Base-by-base conservation (phyloP, 139 green algal species). In the Picochlorum sp. region DNA sequence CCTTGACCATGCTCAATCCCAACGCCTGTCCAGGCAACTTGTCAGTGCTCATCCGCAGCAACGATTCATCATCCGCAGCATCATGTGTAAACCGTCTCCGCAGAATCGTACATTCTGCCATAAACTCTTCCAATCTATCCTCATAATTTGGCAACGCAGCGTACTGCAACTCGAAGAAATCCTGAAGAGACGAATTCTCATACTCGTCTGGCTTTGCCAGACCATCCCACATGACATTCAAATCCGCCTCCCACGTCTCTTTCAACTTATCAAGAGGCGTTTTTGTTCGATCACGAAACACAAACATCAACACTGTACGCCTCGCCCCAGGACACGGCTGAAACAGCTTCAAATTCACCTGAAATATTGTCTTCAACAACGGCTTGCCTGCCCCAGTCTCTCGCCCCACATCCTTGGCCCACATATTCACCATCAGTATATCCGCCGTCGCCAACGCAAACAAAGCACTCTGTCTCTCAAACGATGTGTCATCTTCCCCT, bases 321-420 rank as follows among this genome's bases (percentile, higher is more conserved):
- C 78, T 77, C 18, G 78, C 76, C 58, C 79, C 77, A 21, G 85
- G 83, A 15, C 85, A 83, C 4, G 87, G 83, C 11, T 83, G 73
- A 75, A 98, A 97, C 15, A 99, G 81, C 82, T 96, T 96, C 49
- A 98, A 70, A 78, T 98, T 97, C 31, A 98, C 93, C 81, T 97
- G 90, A 54, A 98, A 92, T 45, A 98, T 92, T 6, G 92, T 99
- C 67, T 93, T 96, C 44, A 99, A 79, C 38, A 99, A 81, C 0
- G 94, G 94, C 79, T 98, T 98, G 58, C 94, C 94, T 5, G 87
- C 80, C 6, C 88, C 94, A 28, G 90, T 76, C 74, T 97, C 94
- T n/a, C 94, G 73, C 2, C 94, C 94, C 60, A 99, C 88, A 74
- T 99, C 94, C 72, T 97, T 90, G 68, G 87, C 93, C 86, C 89